phyloP scores from a whole-genome alignment of 306 rosid species.

The Pterocarpus santalinus region DNA sequence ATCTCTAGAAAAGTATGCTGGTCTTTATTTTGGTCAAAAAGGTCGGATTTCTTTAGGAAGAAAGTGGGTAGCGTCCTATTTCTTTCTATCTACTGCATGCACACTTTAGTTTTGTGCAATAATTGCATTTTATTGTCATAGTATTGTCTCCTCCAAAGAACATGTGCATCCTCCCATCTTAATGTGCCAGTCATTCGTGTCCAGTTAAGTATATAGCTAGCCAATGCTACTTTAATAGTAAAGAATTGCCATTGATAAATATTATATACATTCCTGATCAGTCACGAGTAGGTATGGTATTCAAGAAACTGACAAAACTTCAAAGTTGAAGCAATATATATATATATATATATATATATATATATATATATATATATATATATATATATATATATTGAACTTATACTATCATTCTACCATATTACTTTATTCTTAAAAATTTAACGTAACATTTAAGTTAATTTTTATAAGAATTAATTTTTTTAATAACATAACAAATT shows the following conservation, averaged over 20 bases:
- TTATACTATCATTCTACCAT: not conserved
- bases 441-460: too few species aligned
- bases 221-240: slow-evolving; percentile 19
- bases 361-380: too few species aligned
- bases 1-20: slow-evolving; percentile 26
- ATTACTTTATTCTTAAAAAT: too few species aligned
- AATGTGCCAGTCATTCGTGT: not conserved
- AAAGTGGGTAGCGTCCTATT: slow-evolving; percentile 40
- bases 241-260: slow-evolving; percentile 16
- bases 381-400: not conserved
- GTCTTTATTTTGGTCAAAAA: slow-evolving; percentile 50
- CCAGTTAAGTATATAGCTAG: not conserved
- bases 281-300: not conserved
- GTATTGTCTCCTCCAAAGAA: slow-evolving; percentile 39
- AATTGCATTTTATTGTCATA: slow-evolving; percentile 36
- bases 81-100: slow-evolving; percentile 29
- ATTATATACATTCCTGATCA: not conserved
- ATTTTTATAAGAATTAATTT: not conserved
- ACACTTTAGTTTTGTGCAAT: slow-evolving; percentile 35
- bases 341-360: too few species aligned
- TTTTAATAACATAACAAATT: not conserved
- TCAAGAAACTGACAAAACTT: slow-evolving; percentile 12
- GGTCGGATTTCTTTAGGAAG: slow-evolving; percentile 28
- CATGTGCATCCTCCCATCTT: not conserved
- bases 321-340: not conserved